A percentile compares a stretch with the other conserved stretches of the same genome.
Evolutionary conservation across 768 basidiomycete species (phyloP).

Genomic region (Tubosaeta sp.): DNA sequence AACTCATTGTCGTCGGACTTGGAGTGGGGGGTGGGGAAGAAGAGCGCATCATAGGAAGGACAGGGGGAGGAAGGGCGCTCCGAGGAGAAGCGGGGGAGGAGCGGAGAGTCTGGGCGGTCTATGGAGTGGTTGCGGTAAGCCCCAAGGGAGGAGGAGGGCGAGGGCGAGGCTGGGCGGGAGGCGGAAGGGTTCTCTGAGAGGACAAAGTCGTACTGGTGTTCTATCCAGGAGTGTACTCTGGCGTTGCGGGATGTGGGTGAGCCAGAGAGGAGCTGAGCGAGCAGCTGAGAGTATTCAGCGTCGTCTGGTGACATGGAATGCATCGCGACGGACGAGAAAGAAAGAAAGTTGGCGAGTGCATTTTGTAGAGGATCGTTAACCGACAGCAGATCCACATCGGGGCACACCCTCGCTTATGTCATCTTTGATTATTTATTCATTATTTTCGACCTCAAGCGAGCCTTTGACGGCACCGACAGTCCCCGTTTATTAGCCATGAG

Average conservation of each 20-base stretch:
- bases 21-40: constrained; percentile 24
- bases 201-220: constrained; percentile 35
- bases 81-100: too few relatives aligned
- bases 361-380: not conserved
- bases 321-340: not conserved
- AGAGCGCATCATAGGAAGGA: constrained; percentile 33
- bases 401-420: not conserved
- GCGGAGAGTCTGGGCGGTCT: constrained; percentile 11
- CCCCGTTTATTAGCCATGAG: too few relatives aligned
- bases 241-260: constrained; percentile 22
- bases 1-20: constrained; percentile 12
- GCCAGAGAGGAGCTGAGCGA: constrained; percentile 26
- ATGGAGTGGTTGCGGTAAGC: constrained; percentile 2
- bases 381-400: not conserved
- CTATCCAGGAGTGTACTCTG: constrained; percentile 32
- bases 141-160: too few relatives aligned
- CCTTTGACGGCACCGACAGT: too few relatives aligned
- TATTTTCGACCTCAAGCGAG: too few relatives aligned
- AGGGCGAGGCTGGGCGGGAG: constrained; percentile 31
- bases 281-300: constrained; percentile 25
- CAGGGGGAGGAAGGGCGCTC: too few relatives aligned
- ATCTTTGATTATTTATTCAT: too few relatives aligned
- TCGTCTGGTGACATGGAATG: constrained; percentile 30
- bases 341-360: not conserved
- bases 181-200: constrained; percentile 21